Evolutionary conservation across 768 basidiomycete genomes (phyloP).

Genomic region (Lactifluus hygrophoroides): DNA sequence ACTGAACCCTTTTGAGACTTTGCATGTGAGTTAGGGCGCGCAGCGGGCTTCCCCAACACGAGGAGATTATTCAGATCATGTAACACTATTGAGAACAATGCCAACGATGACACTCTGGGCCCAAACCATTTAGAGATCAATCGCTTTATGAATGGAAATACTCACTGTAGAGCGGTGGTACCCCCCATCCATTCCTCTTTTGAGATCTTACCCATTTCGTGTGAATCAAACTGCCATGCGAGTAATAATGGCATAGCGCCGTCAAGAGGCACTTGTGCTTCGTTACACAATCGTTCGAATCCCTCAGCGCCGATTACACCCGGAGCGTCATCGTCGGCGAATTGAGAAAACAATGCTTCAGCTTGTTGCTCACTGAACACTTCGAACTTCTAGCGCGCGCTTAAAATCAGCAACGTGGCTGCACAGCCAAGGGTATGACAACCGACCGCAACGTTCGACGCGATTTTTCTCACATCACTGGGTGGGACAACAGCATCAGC

Average conservation of each 20-base stretch:
- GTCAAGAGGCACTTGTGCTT: constrained; percentile 65
- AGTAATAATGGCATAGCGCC: constrained; percentile 63
- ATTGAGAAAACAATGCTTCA: constrained; percentile 46
- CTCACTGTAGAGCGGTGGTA: constrained; percentile 39
- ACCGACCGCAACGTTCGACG: constrained; percentile 3
- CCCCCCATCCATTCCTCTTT: constrained; percentile 65
- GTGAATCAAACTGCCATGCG: constrained; percentile 63
- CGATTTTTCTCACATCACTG: constrained; percentile 3
- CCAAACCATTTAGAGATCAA: constrained; percentile 4
- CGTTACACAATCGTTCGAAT: constrained; percentile 59
- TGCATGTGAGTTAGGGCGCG: constrained; percentile 17
- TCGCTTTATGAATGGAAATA: background rate
- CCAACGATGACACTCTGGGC: constrained; percentile 41
- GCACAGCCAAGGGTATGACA: background rate
- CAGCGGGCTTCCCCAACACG: constrained; percentile 37
- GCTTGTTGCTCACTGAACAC: constrained; percentile 47
- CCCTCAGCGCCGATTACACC: constrained; percentile 62
- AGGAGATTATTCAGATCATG: constrained; percentile 59
- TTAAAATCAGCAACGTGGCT: background rate
- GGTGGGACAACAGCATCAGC: constrained; percentile 6
- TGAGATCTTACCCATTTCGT: constrained; percentile 66
- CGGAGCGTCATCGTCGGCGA: constrained; percentile 46
- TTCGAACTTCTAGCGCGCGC: constrained; percentile 17
- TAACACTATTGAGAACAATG: constrained; percentile 41
- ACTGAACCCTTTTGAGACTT: constrained; percentile 37